Base-by-base conservation (phyloP, 352 stramenopile species). In the Blastocystis sp. region DNA sequence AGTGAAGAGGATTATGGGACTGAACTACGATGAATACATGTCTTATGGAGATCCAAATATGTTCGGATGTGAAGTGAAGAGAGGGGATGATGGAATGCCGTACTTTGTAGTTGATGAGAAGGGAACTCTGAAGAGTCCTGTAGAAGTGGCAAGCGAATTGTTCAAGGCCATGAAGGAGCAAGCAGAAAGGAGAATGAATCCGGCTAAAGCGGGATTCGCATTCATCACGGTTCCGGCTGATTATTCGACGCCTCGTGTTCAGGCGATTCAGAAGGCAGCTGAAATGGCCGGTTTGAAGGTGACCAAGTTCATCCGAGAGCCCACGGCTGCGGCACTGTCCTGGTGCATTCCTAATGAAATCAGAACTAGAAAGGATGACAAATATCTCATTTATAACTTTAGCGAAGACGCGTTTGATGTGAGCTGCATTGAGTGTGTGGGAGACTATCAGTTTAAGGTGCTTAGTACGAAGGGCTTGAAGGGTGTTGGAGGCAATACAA, bases 401-500 rank as follows among this genome's bases (percentile, higher is more conserved):
- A 54, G 74, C 21, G 74, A 54, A 6, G 74, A 54, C 45, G 69
- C 74, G 17, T 84, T 84, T 48, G 74, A 84, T 52, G 52, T 64
- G 10, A 69, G 48, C 11, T 45, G 65, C 0, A n/a, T 84, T 54
- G 66, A 24, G 52, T 68, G 52, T 42, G 21, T 14, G 19, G 2
- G 48, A 19, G 48, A 69, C n/a, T 3, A 54, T 10, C 48, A 59
- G 43, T 66, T 84, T 28, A 40, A 3, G 2, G 45, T 84, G 19
- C 24, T 84, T n/a, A 54, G 60, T 19, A 40, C 65, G 45, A 34
- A 91, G 64, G 90, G 90, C 10, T 76, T 91, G 71, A 92, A 78
- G n/a, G 45, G 69, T 40, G 54, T 92, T 3, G 90, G 90, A 21
- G 90, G 90, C 40, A 90, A 91, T 62, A 89, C 92, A 42, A 89